Base-by-base conservation (phyloP, 805 yeast species). In the Lachancea waltii region DNA sequence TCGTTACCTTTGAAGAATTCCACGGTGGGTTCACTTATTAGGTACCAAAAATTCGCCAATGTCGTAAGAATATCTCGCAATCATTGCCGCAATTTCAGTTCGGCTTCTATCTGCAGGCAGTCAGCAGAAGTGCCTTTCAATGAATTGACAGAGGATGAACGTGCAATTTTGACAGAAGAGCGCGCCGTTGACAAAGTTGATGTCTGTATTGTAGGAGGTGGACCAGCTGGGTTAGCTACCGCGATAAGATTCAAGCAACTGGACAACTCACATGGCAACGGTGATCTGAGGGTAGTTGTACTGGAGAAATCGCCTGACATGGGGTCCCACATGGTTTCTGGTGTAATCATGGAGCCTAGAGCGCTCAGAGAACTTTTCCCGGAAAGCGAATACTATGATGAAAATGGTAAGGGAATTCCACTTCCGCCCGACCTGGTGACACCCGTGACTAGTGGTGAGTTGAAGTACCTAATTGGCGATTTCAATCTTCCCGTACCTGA, bases 141-240 rank as follows among this genome's bases (percentile, higher is more conserved):
- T 5, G 33, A 47, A 15, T 20, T 64, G 23, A 56, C 62, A 35
- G 53, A 52, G n/a, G 83, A 76, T 14, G 67, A 69, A 32, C 65
- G 65, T 46, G 74, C 63, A 24, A 40, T 64, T 3, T 61, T 81
- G 11, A 65, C 66, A 1, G 81, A 76, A 44, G 85, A 80, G 45
- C 69, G 97, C 40, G 95, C 84, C 5, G 74, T 70, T 10, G 98
- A 92, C 54, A 74, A 76, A 22, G 96, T 85, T 10, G 98, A 92
- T 60, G 95, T 92, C 16, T 84, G 95, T 53, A 86, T 92, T 36
- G 95, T 92, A 2, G 98, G 98, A 30, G 97, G 95, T 24, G 98
- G 98, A 0, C 97, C 97, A 5, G 94, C 97, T 1, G 98, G 98
- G 3, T 67, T 92, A 35, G 89, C 96, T 1, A 81, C 98, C 2